Base-by-base conservation (phyloP, 1,284 basidiomycete species). In the Pholiota adiposa region DNA sequence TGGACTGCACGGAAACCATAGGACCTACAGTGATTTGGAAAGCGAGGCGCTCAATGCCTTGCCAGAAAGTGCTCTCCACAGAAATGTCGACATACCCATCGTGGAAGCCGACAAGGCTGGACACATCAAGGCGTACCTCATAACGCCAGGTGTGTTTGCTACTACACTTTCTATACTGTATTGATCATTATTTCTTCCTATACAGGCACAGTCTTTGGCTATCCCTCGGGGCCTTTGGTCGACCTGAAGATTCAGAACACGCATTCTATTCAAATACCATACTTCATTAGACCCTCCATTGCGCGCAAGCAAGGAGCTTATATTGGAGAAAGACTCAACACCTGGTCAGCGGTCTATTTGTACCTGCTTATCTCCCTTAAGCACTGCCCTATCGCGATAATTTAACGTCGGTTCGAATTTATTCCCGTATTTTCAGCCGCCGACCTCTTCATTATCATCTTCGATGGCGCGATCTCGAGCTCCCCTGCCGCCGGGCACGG, bases 251-350 rank as follows among this genome's bases (percentile, higher is more conserved):
- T 83, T 40, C 71, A 76, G 57, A 77, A 82, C 58, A 55, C 66
- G 1, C 70, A 73, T 54, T 81, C 80, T 4, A 72, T 75, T n/a
- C 77, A 78, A 59, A 69, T 82, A 25, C 80, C 80, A 2, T 46
- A 23, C 1, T 61, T 80, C 18, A 73, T 81, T 44, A 69, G 72
- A n/a, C 69, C 73, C 6, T 59, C 71, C 11, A 46, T 82, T 6
- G 65, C 67, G 29, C 71, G 78, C 18, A 71, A 72, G 11, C 70
- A 76, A 55, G 77, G 67, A 31, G 75, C 73, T 4, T 63, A 57
- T 19, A 69, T 77, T 71, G 67, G 67, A 3, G 52, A 41, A 62
- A 70, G 65, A 7, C 58, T 52, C 44, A 67, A 60, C 65, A 63
- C 53, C 62, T 73, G 54, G 69, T 63, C 36, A 14, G 59, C 51